Evolutionary conservation across 345 rosid genomes (phyloP), one percentile per base, ranked within the genome.

Genomic region (Sonneratia caseolaris): DNA sequence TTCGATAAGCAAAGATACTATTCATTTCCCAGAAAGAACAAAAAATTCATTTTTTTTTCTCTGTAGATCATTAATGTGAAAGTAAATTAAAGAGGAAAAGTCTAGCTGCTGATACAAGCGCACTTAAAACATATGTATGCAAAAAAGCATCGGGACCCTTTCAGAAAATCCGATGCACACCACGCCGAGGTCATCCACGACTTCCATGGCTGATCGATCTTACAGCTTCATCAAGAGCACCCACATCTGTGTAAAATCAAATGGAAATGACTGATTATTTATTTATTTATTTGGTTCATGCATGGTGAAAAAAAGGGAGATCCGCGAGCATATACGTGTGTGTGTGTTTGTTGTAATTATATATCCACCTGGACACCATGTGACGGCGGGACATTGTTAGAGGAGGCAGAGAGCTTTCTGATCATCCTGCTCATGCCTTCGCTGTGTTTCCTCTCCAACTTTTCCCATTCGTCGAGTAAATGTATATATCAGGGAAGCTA

Each of bases 361-460:
- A 38, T 66, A 75, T 42, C 70, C 70, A 93, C 93, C 92, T 78
- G 78, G 48, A 82, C 89, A 35, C 80, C 88, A 3, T 89, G 83
- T 5, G 62, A 42, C 6, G 62, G 37, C 12, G 97, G 91, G 42
- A 86, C 71, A 36, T 79, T 77, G 38, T 79, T 37, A 13, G 87
- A 82, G 7, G 87, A 42, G 62, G 88, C 96, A 4, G 81, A 79
- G 38, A 93, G 87, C 81, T 89, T 93, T 69, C 89, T 81, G 9
- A 80, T 74, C 66, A 91, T 59, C 68, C 90, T 81, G 78, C 88
- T 75, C 9, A 86, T 76, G 6, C 93, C 91, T 79, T 86, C 96
- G 19, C 15, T 66, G 61, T 84, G 88, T 76, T 81, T 88, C 0
- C 73, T 70, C 61, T 85, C 92, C 51, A 87, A 7, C 37, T 85